Percentiles rank a stretch among this genome's conserved stretches.
These are phyloP conservation scores for Kwoniella sp. DNA, from an alignment of 768 basidiomycete species.

Conservation along the genomic window DNA sequence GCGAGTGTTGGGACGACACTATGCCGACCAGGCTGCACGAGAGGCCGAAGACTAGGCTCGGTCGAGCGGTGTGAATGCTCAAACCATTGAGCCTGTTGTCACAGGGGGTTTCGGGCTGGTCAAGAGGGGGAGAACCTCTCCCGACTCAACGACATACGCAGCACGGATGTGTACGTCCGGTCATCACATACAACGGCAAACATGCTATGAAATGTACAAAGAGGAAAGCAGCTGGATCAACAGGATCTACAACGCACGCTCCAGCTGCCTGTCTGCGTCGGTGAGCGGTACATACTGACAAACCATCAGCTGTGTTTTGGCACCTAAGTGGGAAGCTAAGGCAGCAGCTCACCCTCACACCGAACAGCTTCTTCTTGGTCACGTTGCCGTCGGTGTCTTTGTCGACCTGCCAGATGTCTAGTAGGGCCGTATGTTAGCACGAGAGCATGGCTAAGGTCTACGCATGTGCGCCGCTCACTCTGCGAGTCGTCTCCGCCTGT, in stretches of 20 bases:
- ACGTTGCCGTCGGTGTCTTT: constrained; percentile 69
- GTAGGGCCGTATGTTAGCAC: neutral
- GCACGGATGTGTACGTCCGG: neutral
- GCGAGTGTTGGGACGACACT: constrained; percentile 66
- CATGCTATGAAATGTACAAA: neutral
- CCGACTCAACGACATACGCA: too few species aligned
- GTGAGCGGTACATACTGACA: constrained; percentile 52
- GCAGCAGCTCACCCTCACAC: constrained; percentile 63
- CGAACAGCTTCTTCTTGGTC: constrained; percentile 65
- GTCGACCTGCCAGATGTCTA: constrained; percentile 66
- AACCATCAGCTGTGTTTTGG: neutral
- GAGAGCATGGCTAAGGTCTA: too few species aligned
- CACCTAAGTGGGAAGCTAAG: neutral
- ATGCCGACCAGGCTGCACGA: constrained; percentile 29
- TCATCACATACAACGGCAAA: neutral
- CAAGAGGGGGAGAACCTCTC: too few species aligned
- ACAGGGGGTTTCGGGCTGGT: too few species aligned
- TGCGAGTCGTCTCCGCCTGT: constrained; percentile 55
- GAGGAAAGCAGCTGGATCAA: neutral
- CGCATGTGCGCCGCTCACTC: constrained; percentile 19
- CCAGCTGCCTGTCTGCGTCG: constrained; percentile 42
- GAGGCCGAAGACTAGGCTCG: constrained; percentile 22
- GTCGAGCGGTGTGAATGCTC: too few species aligned
- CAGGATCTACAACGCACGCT: neutral
- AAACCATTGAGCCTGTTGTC: too few species aligned